Conservation (phyloP, 371 early-diverging fungal genomes). For the Saksenaea oblongispora region DNA sequence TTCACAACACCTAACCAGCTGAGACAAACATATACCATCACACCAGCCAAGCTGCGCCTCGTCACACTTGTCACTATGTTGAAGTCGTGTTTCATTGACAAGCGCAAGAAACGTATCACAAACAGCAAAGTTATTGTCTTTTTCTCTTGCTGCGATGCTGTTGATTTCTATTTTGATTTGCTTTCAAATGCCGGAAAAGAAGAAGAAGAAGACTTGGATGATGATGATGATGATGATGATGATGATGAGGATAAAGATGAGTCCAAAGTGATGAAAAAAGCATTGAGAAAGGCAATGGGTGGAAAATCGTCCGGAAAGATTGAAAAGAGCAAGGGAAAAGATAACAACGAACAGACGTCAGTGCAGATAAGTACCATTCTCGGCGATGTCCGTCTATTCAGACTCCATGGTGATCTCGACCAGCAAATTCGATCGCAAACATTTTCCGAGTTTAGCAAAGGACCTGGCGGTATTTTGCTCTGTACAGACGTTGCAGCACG, state of each 20-base stretch:
- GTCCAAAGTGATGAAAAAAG: slow-evolving; percentile 22
- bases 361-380: slow-evolving; percentile 51
- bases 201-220: slow-evolving; percentile 43
- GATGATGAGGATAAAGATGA: slow-evolving; percentile 31
- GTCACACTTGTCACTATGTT: slow-evolving; percentile 81
- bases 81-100: slow-evolving; percentile 50
- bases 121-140: slow-evolving; percentile 82
- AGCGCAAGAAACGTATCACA: slow-evolving; percentile 39
- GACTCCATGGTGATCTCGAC: slow-evolving; percentile 89
- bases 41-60: slow-evolving; percentile 90
- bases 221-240: slow-evolving; percentile 43
- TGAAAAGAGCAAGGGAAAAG: slow-evolving; percentile 28
- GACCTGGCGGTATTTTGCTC: slow-evolving; percentile 74
- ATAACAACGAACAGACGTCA: slow-evolving; percentile 30
- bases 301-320: slow-evolving; percentile 21
- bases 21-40: slow-evolving; percentile 77
- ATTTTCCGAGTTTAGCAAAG: slow-evolving; percentile 70
- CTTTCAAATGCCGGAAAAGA: slow-evolving; percentile 62
- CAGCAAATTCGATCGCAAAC: slow-evolving; percentile 77
- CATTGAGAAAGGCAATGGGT: slow-evolving; percentile 23
- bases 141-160: slow-evolving; percentile 87
- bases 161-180: slow-evolving; percentile 88
- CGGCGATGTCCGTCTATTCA: slow-evolving; percentile 65
- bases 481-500: slow-evolving; percentile 99
- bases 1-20: slow-evolving; percentile 81